A percentile compares a stretch with the other conserved stretches of the same genome.
These are phyloP conservation scores for Erysimum cheiranthoides DNA, from an alignment of 345 rosid genomes.

Conservation along the genomic window DNA sequence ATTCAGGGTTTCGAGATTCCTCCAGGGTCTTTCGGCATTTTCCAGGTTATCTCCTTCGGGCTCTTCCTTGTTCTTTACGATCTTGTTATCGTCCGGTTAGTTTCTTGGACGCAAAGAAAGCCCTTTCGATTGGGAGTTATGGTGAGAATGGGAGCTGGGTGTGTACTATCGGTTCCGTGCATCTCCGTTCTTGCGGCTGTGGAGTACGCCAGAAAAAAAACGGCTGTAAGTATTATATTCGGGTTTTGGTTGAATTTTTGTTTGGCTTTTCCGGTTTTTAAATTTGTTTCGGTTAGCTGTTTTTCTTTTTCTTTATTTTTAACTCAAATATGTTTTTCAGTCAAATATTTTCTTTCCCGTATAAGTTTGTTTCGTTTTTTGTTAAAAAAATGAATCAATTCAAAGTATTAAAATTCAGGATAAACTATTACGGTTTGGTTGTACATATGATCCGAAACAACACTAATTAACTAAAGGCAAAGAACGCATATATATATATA, in stretches of 20 bases:
- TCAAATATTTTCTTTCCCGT: too few relatives aligned
- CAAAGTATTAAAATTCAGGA: too few relatives aligned
- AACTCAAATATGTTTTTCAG: too few relatives aligned
- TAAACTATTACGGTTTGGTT: too few relatives aligned
- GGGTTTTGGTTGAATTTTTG: background rate
- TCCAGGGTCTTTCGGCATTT: slow-evolving; percentile 53
- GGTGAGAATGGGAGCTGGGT: slow-evolving; percentile 61
- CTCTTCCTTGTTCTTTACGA: slow-evolving; percentile 55
- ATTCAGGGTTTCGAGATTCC: slow-evolving; percentile 59
- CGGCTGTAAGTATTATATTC: slow-evolving; percentile 30
- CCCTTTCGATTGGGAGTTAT: slow-evolving; percentile 49
- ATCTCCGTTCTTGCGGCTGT: slow-evolving; percentile 48
- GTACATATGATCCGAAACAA: too few relatives aligned
- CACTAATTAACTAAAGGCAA: background rate
- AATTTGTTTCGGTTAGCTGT: background rate
- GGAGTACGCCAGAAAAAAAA: slow-evolving; percentile 50
- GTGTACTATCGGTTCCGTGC: slow-evolving; percentile 39
- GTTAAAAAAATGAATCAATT: too few relatives aligned
- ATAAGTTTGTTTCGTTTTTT: too few relatives aligned
- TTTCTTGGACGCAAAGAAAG: slow-evolving; percentile 47
- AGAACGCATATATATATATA: background rate
- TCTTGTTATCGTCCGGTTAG: slow-evolving; percentile 47
- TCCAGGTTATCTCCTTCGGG: slow-evolving; percentile 47
- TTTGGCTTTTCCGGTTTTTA: background rate
- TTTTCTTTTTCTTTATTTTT: too few relatives aligned